Evolutionary conservation across 2,329 filamentous ascomycete genomes (phyloP), one percentile per base, ranked within the genome.

Genomic region (Botrytis deweyae): DNA sequence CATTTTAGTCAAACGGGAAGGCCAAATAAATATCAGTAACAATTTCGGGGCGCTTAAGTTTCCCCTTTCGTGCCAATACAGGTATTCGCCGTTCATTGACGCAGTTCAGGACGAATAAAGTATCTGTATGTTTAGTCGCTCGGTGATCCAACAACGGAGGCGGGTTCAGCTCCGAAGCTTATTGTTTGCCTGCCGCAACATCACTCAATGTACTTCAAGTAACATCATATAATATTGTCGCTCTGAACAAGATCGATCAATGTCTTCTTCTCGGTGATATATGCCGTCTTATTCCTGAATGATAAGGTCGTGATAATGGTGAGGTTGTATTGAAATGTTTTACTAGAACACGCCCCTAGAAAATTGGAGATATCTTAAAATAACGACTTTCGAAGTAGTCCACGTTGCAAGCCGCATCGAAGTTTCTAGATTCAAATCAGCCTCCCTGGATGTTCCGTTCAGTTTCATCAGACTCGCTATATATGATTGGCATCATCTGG

Each of bases 111-210:
- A 16, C 33, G 40, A 16, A 18, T 7, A 40, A 55, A 29, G 49
- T 16, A 16, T 38, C 20, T 33, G 4, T 29, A 40, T 33, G 49
- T 29, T 44, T 42, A 4, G 38, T 29, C 18, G n/a, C 29, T 33
- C 33, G 25, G 40, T 36, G 25, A 33, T 29, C 38, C 33, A 52
- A 65, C 69, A 36, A 44, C 59, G 69, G 69, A 52, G 33, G 40
- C 55, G 69, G 69, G 29, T 44, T 65, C 40, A 20, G 12, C 69
- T 40, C 69, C 69, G 69, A 71, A 42, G 49, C 44, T 40, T 18
- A 18, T 65, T 29, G 68, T 52, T 22, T 38, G 42, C n/a, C 25
- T 6, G 25, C 12, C 20, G 18, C 25, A 71, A 65, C 25, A 22
- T 40, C 20, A 29, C 58, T 14, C 18, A 68, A 58, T n/a, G 16